Evolutionary conservation across 768 basidiomycete genomes (phyloP), one percentile per base, ranked within the genome.

Genomic region (Xerocomellus amylosporus): DNA sequence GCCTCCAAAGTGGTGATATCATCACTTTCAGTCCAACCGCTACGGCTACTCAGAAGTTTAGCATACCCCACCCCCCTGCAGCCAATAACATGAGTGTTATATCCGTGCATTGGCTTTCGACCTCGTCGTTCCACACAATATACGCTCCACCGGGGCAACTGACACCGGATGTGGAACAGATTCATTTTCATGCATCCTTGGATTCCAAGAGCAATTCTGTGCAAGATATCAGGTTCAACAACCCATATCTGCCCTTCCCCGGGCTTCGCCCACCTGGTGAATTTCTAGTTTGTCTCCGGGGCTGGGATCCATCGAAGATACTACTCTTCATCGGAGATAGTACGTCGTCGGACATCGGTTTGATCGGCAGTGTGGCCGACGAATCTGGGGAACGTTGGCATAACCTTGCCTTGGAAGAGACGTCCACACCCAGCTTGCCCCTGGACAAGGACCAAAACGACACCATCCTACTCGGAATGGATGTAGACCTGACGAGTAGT

Each of bases 381-480:
- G 54, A 56, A 14, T 48, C 59, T 5, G 65, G 71, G 7, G 76
- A 79, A 24, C 63, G 53, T 13, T 81, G 79, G 79, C 68, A 68
- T 34, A 77, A 75, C 46, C 44, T 81, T 39, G 68, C 75, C 2
- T 66, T 82, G 43, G 79, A 81, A 40, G 79, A 82, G 61, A 77
- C 72, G 2, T 78, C 77, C 2, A 77, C 74, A 0, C 74, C 88
- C 3, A 77, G 79, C 20, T 72, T 91, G 22, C 90, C 90, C 1
- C 70, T 91, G 33, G 85, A 87, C 56, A 79, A 80, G 49, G 80
- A 85, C 38, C 76, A 79, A 70, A 81, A 87, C 24, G 90, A 92
- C 64, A 90, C 88, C 4, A 73, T 84, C 15, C 73, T 90, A 4
- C 63, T 90, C 17, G 82, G 80, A 6, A 74, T 92, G 38, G 84